phyloP scores from a whole-genome alignment of 805 yeast genomes.

The Kuraishia ogatae region DNA sequence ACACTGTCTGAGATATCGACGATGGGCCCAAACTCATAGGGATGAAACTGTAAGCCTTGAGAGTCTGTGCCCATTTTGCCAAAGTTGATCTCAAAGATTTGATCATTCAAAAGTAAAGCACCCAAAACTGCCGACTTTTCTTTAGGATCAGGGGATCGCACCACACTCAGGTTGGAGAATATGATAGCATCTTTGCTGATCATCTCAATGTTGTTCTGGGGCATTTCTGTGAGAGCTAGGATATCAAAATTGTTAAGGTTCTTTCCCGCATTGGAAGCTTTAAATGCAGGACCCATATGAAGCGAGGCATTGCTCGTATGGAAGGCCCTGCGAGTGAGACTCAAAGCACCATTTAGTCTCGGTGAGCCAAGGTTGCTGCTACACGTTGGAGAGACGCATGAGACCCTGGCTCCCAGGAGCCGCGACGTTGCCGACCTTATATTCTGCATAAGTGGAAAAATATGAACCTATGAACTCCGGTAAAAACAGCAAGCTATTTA shows the following conservation, averaged over 20 bases:
- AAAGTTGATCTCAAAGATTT: slow-evolving; percentile 53
- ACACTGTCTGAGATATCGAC: slow-evolving; percentile 17
- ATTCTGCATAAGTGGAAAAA: not conserved
- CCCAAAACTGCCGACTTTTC: slow-evolving; percentile 31
- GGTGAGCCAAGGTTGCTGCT: not conserved
- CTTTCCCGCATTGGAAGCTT: slow-evolving; percentile 25
- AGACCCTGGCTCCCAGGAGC: not conserved
- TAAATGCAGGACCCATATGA: slow-evolving; percentile 13
- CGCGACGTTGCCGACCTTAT: not conserved
- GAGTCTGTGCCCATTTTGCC: slow-evolving; percentile 33
- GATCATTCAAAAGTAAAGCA: slow-evolving; percentile 43
- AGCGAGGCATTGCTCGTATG: not conserved
- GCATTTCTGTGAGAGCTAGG: slow-evolving; percentile 30
- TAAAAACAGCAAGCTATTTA: not conserved
- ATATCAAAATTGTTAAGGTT: slow-evolving; percentile 35
- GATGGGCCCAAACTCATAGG: not conserved
- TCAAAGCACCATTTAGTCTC: not conserved
- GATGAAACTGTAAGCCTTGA: slow-evolving; percentile 8
- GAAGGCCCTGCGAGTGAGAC: not conserved
- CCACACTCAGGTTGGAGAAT: slow-evolving; percentile 43
- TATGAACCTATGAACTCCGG: not conserved
- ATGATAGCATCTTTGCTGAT: slow-evolving; percentile 49
- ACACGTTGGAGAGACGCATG: not conserved
- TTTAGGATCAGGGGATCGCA: slow-evolving; percentile 27
- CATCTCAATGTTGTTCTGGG: slow-evolving; percentile 42